Evolutionary conservation across 2,329 filamentous ascomycete species (phyloP).

Genomic region (Aspergillus hiratsukae): DNA sequence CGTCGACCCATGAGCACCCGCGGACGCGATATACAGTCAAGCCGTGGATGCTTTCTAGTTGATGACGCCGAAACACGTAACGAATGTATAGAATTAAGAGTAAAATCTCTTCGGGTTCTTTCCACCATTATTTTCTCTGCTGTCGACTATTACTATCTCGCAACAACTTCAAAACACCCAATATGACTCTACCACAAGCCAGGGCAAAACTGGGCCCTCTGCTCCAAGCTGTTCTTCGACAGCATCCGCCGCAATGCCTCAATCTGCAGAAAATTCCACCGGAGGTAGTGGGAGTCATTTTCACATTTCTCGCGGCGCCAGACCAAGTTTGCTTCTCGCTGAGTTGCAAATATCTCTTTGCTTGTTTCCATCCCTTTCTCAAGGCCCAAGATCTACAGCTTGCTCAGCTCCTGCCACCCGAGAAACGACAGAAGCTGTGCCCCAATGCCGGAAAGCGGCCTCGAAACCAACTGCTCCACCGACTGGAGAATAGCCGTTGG

Average conservation of each 20-base stretch:
- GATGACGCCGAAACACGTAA: neutral
- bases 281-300: neutral
- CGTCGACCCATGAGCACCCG: neutral
- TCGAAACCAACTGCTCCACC: conserved; percentile 2
- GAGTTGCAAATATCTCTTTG: neutral
- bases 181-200: neutral
- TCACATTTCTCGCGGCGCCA: neutral
- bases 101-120: neutral
- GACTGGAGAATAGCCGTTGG: conserved; percentile 9
- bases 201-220: neutral
- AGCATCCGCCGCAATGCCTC: neutral
- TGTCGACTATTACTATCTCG: neutral
- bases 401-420: neutral
- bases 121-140: neutral
- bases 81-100: neutral
- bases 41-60: neutral
- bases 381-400: neutral
- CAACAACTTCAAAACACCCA: neutral
- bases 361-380: neutral
- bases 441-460: neutral
- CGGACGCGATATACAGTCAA: neutral
- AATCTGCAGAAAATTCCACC: neutral
- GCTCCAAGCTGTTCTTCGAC: neutral
- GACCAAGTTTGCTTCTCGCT: neutral
- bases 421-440: neutral